Percentiles rank a stretch among this genome's conserved stretches.
These are phyloP conservation scores for Orbilia brochopaga DNA, from an alignment of 2,329 filamentous ascomycete species.

Conservation along the genomic window DNA sequence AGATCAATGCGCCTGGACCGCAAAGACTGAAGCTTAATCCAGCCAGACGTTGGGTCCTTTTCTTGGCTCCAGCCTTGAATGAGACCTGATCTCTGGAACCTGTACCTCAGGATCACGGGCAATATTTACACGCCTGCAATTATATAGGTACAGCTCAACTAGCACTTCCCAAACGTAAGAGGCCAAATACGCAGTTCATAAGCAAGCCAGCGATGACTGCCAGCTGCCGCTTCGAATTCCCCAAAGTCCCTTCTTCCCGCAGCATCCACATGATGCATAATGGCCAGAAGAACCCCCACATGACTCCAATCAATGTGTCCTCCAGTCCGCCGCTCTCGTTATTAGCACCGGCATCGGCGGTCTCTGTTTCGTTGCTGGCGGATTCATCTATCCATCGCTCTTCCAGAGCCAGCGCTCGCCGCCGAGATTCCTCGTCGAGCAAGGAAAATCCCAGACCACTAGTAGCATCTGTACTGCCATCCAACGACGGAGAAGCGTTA, in stretches of 20 bases:
- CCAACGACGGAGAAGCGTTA: constrained; percentile 73
- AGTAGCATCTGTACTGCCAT: constrained; percentile 65
- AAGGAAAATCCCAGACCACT: constrained; percentile 57
- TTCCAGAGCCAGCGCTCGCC: constrained; percentile 57
- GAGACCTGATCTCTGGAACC: not conserved
- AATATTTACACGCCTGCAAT: too few relatives aligned
- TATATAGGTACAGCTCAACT: constrained; percentile 24
- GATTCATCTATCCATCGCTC: constrained; percentile 58
- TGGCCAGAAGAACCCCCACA: constrained; percentile 95
- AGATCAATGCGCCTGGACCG: not conserved
- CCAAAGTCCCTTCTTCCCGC: constrained; percentile 84
- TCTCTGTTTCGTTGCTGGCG: constrained; percentile 58
- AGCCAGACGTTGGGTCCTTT: too few relatives aligned
- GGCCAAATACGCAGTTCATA: constrained; percentile 77
- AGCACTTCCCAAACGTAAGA: constrained; percentile 63
- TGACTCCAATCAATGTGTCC: constrained; percentile 82
- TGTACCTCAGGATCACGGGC: not conserved
- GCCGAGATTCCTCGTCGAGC: constrained; percentile 46
- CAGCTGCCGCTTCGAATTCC: constrained; percentile 74
- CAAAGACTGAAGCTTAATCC: too few relatives aligned
- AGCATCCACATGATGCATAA: constrained; percentile 79
- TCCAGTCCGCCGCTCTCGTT: constrained; percentile 70
- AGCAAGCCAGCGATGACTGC: constrained; percentile 85
- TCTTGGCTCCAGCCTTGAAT: not conserved
- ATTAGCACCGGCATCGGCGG: constrained; percentile 58